A percentile compares a stretch with the other conserved stretches of the same genome.
These are phyloP conservation scores for Serendipita sp. DNA, from an alignment of 768 basidiomycete species.

Conservation along the genomic window DNA sequence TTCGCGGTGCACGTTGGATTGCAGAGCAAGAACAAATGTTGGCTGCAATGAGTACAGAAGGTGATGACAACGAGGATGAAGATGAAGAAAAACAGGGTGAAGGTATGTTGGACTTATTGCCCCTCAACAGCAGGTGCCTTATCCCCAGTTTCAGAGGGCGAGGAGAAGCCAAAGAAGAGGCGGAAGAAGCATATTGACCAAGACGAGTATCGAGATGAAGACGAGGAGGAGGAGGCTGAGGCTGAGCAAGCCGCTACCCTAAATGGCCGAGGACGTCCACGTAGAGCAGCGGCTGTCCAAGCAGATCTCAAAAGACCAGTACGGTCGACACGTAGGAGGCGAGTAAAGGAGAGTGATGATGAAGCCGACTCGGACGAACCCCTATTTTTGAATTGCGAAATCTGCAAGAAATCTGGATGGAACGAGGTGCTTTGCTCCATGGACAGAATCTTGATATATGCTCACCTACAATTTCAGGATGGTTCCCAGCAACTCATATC, in stretches of 20 bases:
- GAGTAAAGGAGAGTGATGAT: background rate
- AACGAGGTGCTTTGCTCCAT: background rate
- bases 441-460: background rate
- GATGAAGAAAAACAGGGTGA: background rate
- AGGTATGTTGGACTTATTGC: background rate
- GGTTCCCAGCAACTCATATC: background rate
- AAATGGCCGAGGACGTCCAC: background rate
- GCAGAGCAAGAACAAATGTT: background rate
- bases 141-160: background rate
- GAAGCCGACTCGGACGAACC: background rate
- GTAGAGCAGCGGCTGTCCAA: background rate
- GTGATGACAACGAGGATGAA: background rate
- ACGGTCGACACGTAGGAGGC: background rate
- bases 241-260: background rate
- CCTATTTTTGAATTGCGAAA: background rate
- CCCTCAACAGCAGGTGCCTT: background rate
- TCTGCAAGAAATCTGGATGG: constrained; percentile 6
- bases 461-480: background rate
- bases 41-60: background rate
- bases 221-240: background rate
- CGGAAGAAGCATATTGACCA: background rate
- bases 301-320: background rate
- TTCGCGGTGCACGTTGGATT: background rate
- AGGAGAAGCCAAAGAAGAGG: background rate
- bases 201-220: background rate